Base-by-base conservation (phyloP, 768 basidiomycete species). In the Mycena pura region DNA sequence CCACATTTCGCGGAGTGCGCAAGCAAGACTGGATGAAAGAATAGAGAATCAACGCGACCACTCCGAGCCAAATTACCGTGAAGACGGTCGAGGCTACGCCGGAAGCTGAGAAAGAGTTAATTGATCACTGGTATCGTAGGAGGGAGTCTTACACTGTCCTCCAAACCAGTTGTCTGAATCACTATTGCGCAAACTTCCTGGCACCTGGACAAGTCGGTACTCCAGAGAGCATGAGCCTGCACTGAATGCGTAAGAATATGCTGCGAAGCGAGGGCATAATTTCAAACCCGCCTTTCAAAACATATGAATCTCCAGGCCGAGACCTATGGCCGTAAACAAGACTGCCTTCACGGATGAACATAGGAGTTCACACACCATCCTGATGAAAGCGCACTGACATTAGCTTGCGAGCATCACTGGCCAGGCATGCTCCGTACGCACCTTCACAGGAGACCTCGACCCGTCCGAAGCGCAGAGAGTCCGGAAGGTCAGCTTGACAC, bases 401-500 rank as follows among this genome's bases (percentile, higher is more conserved):
- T 3, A 24, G 43, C 3, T 25, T 25, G 15, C 15, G 40, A 2
- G 34, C 17, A 19, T 15, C 21, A 17, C 1, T 36, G 15, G 29
- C 41, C n/a, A 29, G n/a, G 24, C 15, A 19, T 1, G 22, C 22
- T 47, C 45, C 13, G 15, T 19, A 27, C 47, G 29, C 22, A 65
- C 64, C 64, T 78, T 98, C 96, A 68, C 96, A 98, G 17, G 87
- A 89, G 1, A 98, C 84, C 65, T 92, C 86, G 0, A 96, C 89
- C 63, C 86, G 84, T 15, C 96, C 96, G 55, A 98, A 90, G 17
- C 95, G 84, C 53, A 96, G 73, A 9, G 86, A 78, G 47, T 88
- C 87, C 9, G 95, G 96, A 6, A 98, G 79, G 71, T 98, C 95
- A 32, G 94, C 90, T 73, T 94, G 90, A 70, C 95, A 97, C 90